phyloP scores from a whole-genome alignment of 129 eudicot species.

The Cynara cardunculus region DNA sequence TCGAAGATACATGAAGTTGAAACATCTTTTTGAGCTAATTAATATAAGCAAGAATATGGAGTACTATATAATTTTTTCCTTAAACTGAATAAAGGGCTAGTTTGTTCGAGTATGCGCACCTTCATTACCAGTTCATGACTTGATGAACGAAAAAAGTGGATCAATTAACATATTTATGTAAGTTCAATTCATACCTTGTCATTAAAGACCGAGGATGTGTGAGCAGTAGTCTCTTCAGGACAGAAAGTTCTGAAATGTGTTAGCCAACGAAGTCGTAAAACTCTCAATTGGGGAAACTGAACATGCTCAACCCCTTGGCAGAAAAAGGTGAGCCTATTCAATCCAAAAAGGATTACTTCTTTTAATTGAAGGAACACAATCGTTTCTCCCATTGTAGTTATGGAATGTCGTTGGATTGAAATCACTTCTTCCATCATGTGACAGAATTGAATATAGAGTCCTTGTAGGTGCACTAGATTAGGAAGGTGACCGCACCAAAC shows the following conservation, averaged over 20 bases:
- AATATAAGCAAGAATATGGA: background rate
- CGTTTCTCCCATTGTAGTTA: constrained; percentile 21
- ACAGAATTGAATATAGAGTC: constrained; percentile 33
- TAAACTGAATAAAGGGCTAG: background rate
- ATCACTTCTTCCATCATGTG: constrained; percentile 37
- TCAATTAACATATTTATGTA: background rate
- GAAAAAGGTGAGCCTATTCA: constrained; percentile 22
- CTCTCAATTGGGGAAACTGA: constrained; percentile 34
- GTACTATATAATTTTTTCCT: background rate
- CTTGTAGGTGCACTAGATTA: constrained; percentile 31
- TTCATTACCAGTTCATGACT: background rate
- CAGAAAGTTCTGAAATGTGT: constrained; percentile 30
- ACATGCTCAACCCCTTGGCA: constrained; percentile 35
- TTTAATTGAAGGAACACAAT: constrained; percentile 34
- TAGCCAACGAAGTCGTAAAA: constrained; percentile 29
- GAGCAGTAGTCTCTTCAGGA: constrained; percentile 13
- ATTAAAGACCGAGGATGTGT: constrained; percentile 17
- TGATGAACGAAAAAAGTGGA: background rate
- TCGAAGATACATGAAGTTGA: background rate
- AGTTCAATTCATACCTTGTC: constrained; percentile 24
- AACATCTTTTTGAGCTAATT: background rate
- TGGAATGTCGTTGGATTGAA: constrained; percentile 25
- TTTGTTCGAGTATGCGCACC: background rate
- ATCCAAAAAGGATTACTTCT: constrained; percentile 32
- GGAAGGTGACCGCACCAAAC: constrained; percentile 39